Base-by-base conservation (phyloP, 2,329 filamentous ascomycete genomes). In the Fusarium xylarioides region DNA sequence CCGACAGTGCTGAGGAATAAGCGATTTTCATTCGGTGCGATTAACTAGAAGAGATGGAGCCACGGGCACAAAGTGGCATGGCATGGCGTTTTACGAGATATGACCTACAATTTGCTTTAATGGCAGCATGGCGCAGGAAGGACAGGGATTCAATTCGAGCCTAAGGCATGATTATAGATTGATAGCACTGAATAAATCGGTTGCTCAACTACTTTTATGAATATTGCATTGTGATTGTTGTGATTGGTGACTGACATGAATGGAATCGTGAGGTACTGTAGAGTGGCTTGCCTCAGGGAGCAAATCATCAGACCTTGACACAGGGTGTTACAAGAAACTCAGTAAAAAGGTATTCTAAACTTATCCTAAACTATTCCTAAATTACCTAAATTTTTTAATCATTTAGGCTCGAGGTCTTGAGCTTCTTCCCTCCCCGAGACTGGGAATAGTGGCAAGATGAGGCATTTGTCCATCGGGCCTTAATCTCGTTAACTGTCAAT, bases 1-100 rank as follows among this genome's bases (percentile, higher is more conserved):
- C 85, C n/a, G 88, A 90, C 75, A 82, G 83, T 70, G 78, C 74
- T 19, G 82, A 86, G 66, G 85, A 86, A 66, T 87, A 83, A 85
- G 78, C 79, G 21, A 11, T 42, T 40, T 55, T 37, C 9, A 53
- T n/a, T 30, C 18, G 21, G 53, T 14, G 30, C 49, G 16, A 26
- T 43, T 30, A 37, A 49, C 40, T 73, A 68, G 68, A 70, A 68
- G 68, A 56, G 57, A 58, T 9, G 66, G 57, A 58, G 69, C 60
- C 56, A 54, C 61, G 47, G 46, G 47, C 26, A n/a, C n/a, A 28
- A 19, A 59, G 52, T 63, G 71, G 66, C 63, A 70, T 63, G 68
- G 66, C 61, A 67, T 58, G 76, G 76, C 73, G 75, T 77, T 77
- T 78, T 75, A 71, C 54, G 71, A 76, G 67, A 76, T 50, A 77